Conservation (phyloP, 2,329 filamentous ascomycete genomes). For the Colletotrichum siamense region DNA sequence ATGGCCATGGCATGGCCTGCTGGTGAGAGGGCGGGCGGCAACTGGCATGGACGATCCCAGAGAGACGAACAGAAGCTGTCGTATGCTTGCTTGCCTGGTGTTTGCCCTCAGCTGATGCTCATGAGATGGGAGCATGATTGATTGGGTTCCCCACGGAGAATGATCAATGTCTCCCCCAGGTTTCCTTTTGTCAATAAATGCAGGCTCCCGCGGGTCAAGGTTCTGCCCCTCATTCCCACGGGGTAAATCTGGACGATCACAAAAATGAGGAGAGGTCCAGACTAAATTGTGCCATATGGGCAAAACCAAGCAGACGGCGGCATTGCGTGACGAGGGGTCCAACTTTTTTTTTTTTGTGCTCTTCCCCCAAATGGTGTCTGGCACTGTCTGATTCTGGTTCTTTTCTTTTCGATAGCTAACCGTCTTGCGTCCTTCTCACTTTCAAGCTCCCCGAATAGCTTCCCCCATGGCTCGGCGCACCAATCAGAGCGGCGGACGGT, state of each 20-base stretch:
- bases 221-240: neutral
- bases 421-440: neutral
- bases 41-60: constrained; percentile 4
- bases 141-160: constrained; percentile 1
- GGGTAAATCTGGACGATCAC: constrained; percentile 8
- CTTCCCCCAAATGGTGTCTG: neutral
- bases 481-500: constrained; percentile 16
- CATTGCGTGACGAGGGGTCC: constrained; percentile 9
- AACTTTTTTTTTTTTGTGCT: neutral
- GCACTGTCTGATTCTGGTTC: neutral
- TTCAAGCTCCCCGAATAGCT: constrained; percentile 7
- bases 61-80: constrained; percentile 1
- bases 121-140: constrained; percentile 11
- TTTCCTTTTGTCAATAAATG: constrained; percentile 20
- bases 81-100: neutral
- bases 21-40: neutral
- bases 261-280: constrained; percentile 10
- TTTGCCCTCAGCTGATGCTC: constrained; percentile 16
- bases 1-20: neutral
- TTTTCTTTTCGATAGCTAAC: neutral
- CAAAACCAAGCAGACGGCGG: neutral
- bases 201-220: constrained; percentile 19
- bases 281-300: constrained; percentile 13
- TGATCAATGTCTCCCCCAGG: constrained; percentile 10
- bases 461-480: neutral